phyloP scores from a whole-genome alignment of 257 asterid genomes.

The Asclepias syriaca region DNA sequence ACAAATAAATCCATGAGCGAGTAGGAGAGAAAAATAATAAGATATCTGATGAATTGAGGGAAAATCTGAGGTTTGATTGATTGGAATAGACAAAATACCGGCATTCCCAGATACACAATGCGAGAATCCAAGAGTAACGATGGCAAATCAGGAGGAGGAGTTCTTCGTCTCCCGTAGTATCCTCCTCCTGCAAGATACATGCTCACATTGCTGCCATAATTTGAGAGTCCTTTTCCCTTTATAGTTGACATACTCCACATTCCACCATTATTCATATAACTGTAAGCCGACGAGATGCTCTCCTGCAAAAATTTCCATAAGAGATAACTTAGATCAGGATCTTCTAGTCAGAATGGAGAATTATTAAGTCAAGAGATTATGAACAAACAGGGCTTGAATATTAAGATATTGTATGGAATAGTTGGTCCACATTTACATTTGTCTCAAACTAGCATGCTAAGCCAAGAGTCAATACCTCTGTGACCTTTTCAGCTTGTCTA shows the following conservation, averaged over 20 bases:
- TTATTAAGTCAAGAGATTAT: background rate
- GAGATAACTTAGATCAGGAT: background rate
- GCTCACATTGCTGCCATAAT: slow-evolving; percentile 65
- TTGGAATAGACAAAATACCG: slow-evolving; percentile 43
- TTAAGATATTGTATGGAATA: background rate
- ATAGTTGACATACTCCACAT: slow-evolving; percentile 60
- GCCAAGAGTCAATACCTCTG: slow-evolving; percentile 48
- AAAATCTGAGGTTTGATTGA: background rate
- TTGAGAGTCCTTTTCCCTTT: slow-evolving; percentile 51
- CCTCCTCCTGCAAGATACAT: slow-evolving; percentile 82
- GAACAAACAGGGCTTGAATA: background rate
- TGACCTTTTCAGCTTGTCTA: slow-evolving; percentile 62
- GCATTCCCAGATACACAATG: slow-evolving; percentile 94
- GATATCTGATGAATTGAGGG: background rate
- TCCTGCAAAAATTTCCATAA: slow-evolving; percentile 41
- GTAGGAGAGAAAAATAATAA: background rate
- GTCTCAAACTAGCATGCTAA: slow-evolving; percentile 10
- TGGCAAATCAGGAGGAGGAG: slow-evolving; percentile 94
- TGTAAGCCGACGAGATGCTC: slow-evolving; percentile 61
- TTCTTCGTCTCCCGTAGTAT: slow-evolving; percentile 62
- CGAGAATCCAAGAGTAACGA: slow-evolving; percentile 87
- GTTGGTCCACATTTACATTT: background rate
- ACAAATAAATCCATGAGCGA: background rate
- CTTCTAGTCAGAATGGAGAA: background rate
- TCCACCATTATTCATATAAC: slow-evolving; percentile 70